phyloP scores from a whole-genome alignment of 306 rosid genomes.

The Vigna hirtella region DNA sequence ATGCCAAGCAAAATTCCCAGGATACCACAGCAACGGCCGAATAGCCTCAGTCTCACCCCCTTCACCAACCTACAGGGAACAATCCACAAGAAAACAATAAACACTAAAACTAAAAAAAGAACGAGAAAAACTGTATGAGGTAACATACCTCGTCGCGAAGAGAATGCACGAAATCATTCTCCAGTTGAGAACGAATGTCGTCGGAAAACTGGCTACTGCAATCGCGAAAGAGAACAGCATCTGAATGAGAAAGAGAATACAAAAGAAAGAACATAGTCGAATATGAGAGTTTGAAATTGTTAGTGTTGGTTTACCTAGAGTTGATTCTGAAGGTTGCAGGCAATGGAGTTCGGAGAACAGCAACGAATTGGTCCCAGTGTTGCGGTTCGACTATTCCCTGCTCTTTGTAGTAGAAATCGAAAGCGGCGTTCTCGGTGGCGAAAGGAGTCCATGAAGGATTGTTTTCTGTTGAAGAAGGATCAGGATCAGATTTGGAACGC shows the following conservation, averaged over 20 bases:
- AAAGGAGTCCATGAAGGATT: constrained; percentile 76
- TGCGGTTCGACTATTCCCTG: constrained; percentile 64
- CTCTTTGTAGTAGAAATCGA: constrained; percentile 82
- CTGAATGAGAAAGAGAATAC: background rate
- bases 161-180: constrained; percentile 76
- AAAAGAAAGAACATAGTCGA: background rate
- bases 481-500: constrained; percentile 73
- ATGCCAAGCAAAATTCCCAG: constrained; percentile 95
- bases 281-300: background rate
- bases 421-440: constrained; percentile 64
- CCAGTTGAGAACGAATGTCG: constrained; percentile 78
- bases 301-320: constrained; percentile 60
- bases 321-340: constrained; percentile 93
- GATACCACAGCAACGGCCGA: constrained; percentile 94
- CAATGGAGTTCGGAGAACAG: constrained; percentile 81
- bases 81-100: constrained; percentile 14
- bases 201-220: constrained; percentile 88
- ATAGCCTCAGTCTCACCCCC: constrained; percentile 80
- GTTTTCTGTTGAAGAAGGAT: constrained; percentile 41
- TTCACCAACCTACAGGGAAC: constrained; percentile 62
- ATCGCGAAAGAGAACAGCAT: constrained; percentile 18
- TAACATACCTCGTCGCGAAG: constrained; percentile 77
- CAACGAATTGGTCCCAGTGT: constrained; percentile 82
- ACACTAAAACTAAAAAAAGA: background rate
- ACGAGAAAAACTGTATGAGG: background rate